Base-by-base conservation (phyloP, 2,329 filamentous ascomycete species). In the Talaromyces sp. region DNA sequence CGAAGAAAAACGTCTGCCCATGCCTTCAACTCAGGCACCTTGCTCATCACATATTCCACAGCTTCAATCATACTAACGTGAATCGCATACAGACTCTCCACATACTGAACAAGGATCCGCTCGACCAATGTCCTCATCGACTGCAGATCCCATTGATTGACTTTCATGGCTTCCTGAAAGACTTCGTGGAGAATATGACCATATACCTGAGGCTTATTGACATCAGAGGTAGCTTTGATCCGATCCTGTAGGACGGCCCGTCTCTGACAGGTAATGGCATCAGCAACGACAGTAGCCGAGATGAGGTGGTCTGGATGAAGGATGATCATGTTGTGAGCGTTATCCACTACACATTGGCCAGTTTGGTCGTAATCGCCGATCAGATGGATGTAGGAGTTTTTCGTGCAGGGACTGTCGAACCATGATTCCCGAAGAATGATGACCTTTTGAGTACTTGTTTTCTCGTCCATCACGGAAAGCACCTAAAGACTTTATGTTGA, bases 281-380 rank as follows among this genome's bases (percentile, higher is more conserved):
- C 95, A n/a, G 93, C 93, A 50, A 99, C 90, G 5, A 96, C 92
- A 0, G 95, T 98, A 2, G 95, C 90, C 2, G 95, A 98, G 62
- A 99, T 90, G 39, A 99, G 85, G 78, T 98, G 93, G 73, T 99
- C 95, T 0, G 95, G 95, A 73, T 99, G 93, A 14, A 99, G 80
- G 65, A 99, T 93, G 60, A 99, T 81, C 76, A 98, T 90, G 72
- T 95, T 92, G 71, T 93, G 84, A 2, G 85, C 83, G 75, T 98
- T 92, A 73, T 96, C 90, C 67, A 98, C 84, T 56, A 96, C 80
- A 74, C 93, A 96, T 74, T 89, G 87, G 1, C 91, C 91, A 16
- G 81, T 83, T 0, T 78, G 70, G 65, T 89, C 85, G 71, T 96
- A 97, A 3, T 86, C 79, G 35, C 93, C 93, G 68, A 96, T 92